Base-by-base conservation (phyloP, 1,139 yeast genomes). In the Lodderomyces jiufengensis region DNA sequence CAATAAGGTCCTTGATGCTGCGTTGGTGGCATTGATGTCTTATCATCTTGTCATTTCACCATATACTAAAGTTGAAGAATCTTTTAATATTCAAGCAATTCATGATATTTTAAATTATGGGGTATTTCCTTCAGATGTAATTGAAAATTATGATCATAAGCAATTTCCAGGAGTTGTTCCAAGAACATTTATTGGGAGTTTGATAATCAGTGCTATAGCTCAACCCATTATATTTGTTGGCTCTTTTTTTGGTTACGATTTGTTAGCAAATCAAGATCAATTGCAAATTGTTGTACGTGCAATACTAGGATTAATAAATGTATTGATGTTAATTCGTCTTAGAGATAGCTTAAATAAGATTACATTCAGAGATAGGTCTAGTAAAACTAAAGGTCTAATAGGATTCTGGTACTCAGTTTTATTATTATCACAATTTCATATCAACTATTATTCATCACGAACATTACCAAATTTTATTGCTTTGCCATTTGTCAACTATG, bases 51-150 rank as follows among this genome's bases (percentile, higher is more conserved):
- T 65, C 15, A 47, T 75, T 3, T 72, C 95, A 0, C 97, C 97
- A 0, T 87, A 68, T 56, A 83, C 97, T 4, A 90, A 92, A 57
- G 97, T 92, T 1, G 97, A 92, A 54, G 98, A 92, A 55, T 85
- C 95, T 24, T 92, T 92, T 67, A 86, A 83, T 49, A 67, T 86
- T 31, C 97, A 92, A 51, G 97, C 97, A 0, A 68, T 86, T 29
- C 92, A 88, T 53, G 97, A 92, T 52, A 70, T 90, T 33, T 48
- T 86, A 37, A 72, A 73, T 44, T 72, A 77, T 51, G 96, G 96
- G 0, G 45, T 72, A 0, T 51, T 44, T 30, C 64, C 66, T 2
- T 57, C 57, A 21, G 68, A 67, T 37, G 40, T 68, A 1, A 38
- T 45, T 24, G 52, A 53, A 9, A 48, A 64, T 40, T 92, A 75